Evolutionary conservation across 2,329 filamentous ascomycete species (phyloP).

Genomic region (Verticillium isaacii): DNA sequence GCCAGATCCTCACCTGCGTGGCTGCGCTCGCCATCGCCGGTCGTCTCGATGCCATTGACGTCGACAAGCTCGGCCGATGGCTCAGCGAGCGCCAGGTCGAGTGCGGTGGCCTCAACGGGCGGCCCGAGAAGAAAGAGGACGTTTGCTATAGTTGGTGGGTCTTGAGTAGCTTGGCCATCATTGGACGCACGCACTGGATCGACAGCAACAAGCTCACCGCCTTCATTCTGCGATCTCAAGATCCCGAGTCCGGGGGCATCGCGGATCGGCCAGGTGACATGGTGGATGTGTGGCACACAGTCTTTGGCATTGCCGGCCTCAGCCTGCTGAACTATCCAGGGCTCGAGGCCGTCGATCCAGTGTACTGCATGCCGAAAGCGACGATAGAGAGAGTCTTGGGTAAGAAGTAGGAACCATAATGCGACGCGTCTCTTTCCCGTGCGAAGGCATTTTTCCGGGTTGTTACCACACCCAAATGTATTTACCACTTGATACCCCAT

Average conservation of each 20-base stretch:
- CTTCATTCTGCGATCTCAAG: slow-evolving; percentile 89
- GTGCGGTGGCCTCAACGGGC: slow-evolving; percentile 84
- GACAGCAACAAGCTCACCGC: slow-evolving; percentile 70
- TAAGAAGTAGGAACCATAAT: slow-evolving; percentile 4
- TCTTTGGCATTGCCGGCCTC: slow-evolving; percentile 83
- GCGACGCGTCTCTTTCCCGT: neutral
- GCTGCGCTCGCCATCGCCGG: slow-evolving; percentile 80
- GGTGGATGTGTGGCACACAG: slow-evolving; percentile 96
- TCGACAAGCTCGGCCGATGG: slow-evolving; percentile 81
- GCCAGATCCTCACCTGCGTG: slow-evolving; percentile 93
- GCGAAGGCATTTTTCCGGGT: neutral
- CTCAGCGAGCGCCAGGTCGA: slow-evolving; percentile 87
- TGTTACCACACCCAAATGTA: neutral
- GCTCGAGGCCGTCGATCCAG: slow-evolving; percentile 75
- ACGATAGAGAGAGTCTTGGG: slow-evolving; percentile 57
- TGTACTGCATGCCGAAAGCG: slow-evolving; percentile 77
- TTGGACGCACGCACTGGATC: slow-evolving; percentile 87
- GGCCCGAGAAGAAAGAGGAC: slow-evolving; percentile 93
- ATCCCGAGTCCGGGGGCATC: slow-evolving; percentile 76
- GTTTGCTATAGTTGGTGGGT: slow-evolving; percentile 99
- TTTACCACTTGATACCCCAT: neutral
- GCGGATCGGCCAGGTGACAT: slow-evolving; percentile 88
- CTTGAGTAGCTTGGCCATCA: slow-evolving; percentile 83
- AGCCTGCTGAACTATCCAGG: slow-evolving; percentile 77
- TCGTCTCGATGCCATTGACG: slow-evolving; percentile 75